Base-by-base conservation (phyloP, 78 protist species). In the Capsaspora owczarzaki region DNA sequence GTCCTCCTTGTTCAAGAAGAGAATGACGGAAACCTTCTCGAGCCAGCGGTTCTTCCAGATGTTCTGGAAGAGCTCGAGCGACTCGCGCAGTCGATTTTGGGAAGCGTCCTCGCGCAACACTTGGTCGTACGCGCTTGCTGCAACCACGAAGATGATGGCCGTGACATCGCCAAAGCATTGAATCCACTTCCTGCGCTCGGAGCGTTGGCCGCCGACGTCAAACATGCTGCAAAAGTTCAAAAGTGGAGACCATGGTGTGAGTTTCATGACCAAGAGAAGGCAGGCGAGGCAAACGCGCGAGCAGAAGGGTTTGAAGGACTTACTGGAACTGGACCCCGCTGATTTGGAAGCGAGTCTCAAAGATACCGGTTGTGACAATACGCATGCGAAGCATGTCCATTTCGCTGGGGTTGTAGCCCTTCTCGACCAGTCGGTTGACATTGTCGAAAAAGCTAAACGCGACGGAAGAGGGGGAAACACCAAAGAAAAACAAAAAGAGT, bases 161-260 rank as follows among this genome's bases (percentile, higher is more conserved):
- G 87, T 89, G 51, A 89, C 87, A 27, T 74, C 84, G 14, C 31
- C 80, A 66, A 79, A 79, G 66, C 89, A 89, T 51, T 91, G 92
- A 69, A 91, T 84, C 95, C 95, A 91, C 81, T 91, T 91, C 38
- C 79, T 4, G 31, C 95, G 78, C 86, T 91, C 91, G 42, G 86
- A 83, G 20, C 92, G 85, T 85, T 91, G 95, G 4, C 95, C 95
- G 33, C 95, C 95, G 33, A 91, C 91, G 43, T 91, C 95, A 38
- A 78, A 44, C 89, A 91, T 81, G 20, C 84, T 78, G 70, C 46
- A 51, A n/a, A 16, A 2, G 60, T 41, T 29, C 14, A 14, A 41
- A 16, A 37, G 44, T 49, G 53, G 1, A 37, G 2, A 51, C 41
- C 53, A 16, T 44, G 3, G 51, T 41, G 51, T 43, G 44, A 5